Evolutionary conservation across 2,329 filamentous ascomycete genomes (phyloP).

Genomic region (Aurifilum marmelostoma): DNA sequence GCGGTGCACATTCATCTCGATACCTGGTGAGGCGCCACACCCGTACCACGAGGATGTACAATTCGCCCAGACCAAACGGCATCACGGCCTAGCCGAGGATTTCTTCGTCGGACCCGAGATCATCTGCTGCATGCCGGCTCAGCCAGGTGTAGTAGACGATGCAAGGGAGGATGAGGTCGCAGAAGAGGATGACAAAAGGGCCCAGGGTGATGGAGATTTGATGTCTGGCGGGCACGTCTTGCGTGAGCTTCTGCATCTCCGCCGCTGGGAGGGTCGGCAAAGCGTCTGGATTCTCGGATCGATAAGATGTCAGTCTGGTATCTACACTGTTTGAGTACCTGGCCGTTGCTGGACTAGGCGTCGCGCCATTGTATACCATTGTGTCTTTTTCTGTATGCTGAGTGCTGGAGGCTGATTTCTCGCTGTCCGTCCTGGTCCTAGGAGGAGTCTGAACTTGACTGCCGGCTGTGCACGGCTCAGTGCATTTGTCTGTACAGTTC

Average conservation of each 20-base stretch:
- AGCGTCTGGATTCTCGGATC: constrained; percentile 23
- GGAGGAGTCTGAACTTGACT: constrained; percentile 1
- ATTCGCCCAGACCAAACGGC: constrained; percentile 43
- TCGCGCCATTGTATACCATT: not conserved
- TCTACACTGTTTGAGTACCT: not conserved
- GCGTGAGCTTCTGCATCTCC: constrained; percentile 24
- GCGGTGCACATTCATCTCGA: constrained; percentile 20
- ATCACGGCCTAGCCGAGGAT: constrained; percentile 71
- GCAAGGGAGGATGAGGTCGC: constrained; percentile 27
- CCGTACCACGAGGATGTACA: constrained; percentile 25
- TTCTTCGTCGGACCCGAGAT: constrained; percentile 20
- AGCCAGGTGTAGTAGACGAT: constrained; percentile 27
- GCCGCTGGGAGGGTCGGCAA: constrained; percentile 11
- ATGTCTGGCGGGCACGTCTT: constrained; percentile 14
- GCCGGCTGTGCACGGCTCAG: not conserved
- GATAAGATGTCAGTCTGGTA: constrained; percentile 15
- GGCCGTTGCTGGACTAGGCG: not conserved
- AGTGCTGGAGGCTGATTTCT: constrained; percentile 7
- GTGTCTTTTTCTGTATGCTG: not conserved
- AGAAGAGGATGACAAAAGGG: constrained; percentile 22
- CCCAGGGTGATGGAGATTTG: constrained; percentile 25
- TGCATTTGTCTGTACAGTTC: not conserved
- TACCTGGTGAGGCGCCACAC: constrained; percentile 21
- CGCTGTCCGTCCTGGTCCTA: constrained; percentile 6
- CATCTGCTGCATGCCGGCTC: not conserved